A percentile compares a stretch with the other conserved stretches of the same genome.
phyloP scores from a whole-genome alignment of 495 filamentous ascomycete species.

The Podospora pseudopauciseta region DNA sequence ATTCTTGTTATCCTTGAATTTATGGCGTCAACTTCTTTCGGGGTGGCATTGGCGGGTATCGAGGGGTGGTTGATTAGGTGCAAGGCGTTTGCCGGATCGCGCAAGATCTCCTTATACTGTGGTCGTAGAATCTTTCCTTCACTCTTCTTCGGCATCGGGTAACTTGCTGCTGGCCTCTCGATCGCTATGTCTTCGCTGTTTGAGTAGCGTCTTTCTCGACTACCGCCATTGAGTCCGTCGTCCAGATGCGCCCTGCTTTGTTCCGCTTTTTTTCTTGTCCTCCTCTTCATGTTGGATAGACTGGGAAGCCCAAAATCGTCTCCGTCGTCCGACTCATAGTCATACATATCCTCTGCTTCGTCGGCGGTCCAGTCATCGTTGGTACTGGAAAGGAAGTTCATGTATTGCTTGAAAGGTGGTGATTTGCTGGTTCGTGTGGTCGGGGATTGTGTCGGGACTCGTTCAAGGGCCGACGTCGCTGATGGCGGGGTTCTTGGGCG shows the following conservation, averaged over 20 bases:
- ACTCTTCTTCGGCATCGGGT: constrained; percentile 79
- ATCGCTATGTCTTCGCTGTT: constrained; percentile 89
- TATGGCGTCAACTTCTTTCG: constrained; percentile 83
- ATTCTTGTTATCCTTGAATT: constrained; percentile 87
- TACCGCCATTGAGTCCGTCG: constrained; percentile 16
- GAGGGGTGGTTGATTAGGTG: constrained; percentile 89
- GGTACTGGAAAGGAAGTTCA: constrained; percentile 68
- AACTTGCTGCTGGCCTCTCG: constrained; percentile 79
- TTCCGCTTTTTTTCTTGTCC: constrained; percentile 52
- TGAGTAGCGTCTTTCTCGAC: constrained; percentile 46
- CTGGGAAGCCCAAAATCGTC: constrained; percentile 94
- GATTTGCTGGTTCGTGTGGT: constrained; percentile 53
- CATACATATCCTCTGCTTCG: constrained; percentile 65
- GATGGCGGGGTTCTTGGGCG: constrained; percentile 50
- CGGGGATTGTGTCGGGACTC: constrained; percentile 50
- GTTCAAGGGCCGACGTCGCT: constrained; percentile 33
- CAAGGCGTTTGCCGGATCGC: constrained; percentile 91
- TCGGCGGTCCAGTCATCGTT: constrained; percentile 72
- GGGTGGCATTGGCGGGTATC: constrained; percentile 66
- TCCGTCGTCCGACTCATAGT: constrained; percentile 72
- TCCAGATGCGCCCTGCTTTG: constrained; percentile 28
- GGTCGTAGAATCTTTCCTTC: constrained; percentile 94
- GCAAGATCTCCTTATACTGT: constrained; percentile 94
- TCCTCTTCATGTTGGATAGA: constrained; percentile 79
- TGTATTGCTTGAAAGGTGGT: constrained; percentile 67